Base-by-base conservation (phyloP, 768 basidiomycete genomes). In the Scleroderma citrinum region DNA sequence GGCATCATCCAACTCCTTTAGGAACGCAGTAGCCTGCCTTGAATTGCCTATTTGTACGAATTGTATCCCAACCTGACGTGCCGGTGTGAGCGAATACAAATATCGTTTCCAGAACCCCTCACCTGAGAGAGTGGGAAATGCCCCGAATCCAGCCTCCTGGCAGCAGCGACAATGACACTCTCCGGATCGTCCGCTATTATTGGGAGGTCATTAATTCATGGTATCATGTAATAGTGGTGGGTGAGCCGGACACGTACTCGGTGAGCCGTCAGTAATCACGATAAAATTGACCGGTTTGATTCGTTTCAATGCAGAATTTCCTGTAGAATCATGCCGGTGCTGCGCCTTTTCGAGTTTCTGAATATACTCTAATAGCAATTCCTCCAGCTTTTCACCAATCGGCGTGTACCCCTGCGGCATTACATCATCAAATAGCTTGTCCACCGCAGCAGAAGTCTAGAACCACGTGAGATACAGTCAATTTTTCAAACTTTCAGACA, bases 1-100 rank as follows among this genome's bases (percentile, higher is more conserved):
- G 11, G 71, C 76, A 55, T 86, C 76, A 54, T 88, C 87, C 12
- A 87, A 69, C 47, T 76, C 66, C 48, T 70, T 61, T 39, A 80
- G 69, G 56, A 61, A 83, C 56, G 64, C 66, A 3, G 71, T 55
- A 39, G 81, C 69, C 51, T 59, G 39, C 44, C 55, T 31, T 49
- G 60, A 56, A 59, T 76, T 61, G 5, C 86, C 86, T 31, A 89
- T 78, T 62, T 88, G 87, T 1, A 89, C 76, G 44, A 89, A 85
- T 54, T 85, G 83, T 23, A 86, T 76, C 0, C 84, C 82, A 16
- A 85, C 69, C 76, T 85, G 23, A 6, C 13, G 3, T 3, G 14
- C 64, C 20, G 53, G 50, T 37, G 11, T 29, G 7, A 13, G 19
- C n/a, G 5, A 11, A 17, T 13, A 30, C 3, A n/a, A 41, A 2